phyloP scores from a whole-genome alignment of 257 asterid genomes.

The Salvia hispanica region DNA sequence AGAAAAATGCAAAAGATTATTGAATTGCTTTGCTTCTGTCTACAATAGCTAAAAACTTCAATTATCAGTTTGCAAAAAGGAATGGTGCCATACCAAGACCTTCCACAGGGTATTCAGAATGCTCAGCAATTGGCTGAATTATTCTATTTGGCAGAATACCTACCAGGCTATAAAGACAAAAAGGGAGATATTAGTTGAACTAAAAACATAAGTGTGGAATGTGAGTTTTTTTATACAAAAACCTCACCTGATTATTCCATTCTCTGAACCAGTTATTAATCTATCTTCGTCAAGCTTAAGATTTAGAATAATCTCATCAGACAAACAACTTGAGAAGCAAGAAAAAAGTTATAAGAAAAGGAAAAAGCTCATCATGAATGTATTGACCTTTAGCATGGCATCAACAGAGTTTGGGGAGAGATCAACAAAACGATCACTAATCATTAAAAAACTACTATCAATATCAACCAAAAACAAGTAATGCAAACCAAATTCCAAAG shows the following conservation, averaged over 20 bases:
- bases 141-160: slow-evolving; percentile 87
- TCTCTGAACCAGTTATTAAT: slow-evolving; percentile 78
- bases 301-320: slow-evolving; percentile 8
- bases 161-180: slow-evolving; percentile 57
- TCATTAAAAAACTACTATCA: slow-evolving; percentile 31
- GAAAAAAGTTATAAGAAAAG: neutral
- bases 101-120: slow-evolving; percentile 83
- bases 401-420: slow-evolving; percentile 84
- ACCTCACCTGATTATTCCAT: slow-evolving; percentile 79
- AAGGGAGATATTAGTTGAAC: slow-evolving; percentile 21
- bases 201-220: neutral
- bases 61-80: slow-evolving; percentile 17
- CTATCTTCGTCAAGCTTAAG: slow-evolving; percentile 91
- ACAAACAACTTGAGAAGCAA: slow-evolving; percentile 19
- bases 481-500: slow-evolving; percentile 24
- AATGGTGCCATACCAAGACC: slow-evolving; percentile 69
- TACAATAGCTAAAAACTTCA: neutral
- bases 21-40: slow-evolving; percentile 11
- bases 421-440: slow-evolving; percentile 88
- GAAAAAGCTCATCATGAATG: neutral
- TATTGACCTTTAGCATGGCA: slow-evolving; percentile 75
- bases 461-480: slow-evolving; percentile 23
- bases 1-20: slow-evolving; percentile 1
- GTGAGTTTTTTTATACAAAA: neutral
- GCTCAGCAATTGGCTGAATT: slow-evolving; percentile 92